Conservation (phyloP, 139 green algal genomes). For the Nannochloris sp. region DNA sequence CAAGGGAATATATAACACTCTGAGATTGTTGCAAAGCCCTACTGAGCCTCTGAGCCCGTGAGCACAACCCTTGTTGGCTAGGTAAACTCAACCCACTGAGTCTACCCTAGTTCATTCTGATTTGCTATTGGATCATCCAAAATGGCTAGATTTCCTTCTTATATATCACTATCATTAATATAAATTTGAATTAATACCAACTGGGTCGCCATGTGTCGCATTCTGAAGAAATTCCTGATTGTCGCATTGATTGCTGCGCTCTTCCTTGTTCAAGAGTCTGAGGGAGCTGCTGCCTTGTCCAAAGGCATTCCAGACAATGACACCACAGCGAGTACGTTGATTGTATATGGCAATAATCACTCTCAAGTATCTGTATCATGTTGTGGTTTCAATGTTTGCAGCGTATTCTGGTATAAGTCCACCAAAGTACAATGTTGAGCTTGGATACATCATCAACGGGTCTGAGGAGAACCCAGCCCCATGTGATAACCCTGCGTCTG, state of each 20-base stretch:
- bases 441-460: slow-evolving; percentile 3
- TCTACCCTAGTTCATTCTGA: too few relatives aligned
- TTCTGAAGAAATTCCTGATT: background rate
- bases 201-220: too few relatives aligned
- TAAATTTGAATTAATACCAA: too few relatives aligned
- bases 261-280: background rate
- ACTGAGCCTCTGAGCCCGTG: too few relatives aligned
- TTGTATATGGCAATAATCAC: too few relatives aligned
- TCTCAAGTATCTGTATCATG: background rate
- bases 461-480: background rate
- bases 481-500: background rate
- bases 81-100: too few relatives aligned
- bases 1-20: too few relatives aligned
- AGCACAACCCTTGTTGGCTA: too few relatives aligned
- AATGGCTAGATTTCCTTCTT: too few relatives aligned
- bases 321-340: background rate
- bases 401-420: background rate
- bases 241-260: background rate
- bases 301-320: background rate
- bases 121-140: too few relatives aligned
- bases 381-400: background rate
- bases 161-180: too few relatives aligned
- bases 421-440: slow-evolving; percentile 7
- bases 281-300: background rate
- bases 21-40: too few relatives aligned